Evolutionary conservation across 2,329 filamentous ascomycete genomes (phyloP).

Genomic region (Xylaria sp.): DNA sequence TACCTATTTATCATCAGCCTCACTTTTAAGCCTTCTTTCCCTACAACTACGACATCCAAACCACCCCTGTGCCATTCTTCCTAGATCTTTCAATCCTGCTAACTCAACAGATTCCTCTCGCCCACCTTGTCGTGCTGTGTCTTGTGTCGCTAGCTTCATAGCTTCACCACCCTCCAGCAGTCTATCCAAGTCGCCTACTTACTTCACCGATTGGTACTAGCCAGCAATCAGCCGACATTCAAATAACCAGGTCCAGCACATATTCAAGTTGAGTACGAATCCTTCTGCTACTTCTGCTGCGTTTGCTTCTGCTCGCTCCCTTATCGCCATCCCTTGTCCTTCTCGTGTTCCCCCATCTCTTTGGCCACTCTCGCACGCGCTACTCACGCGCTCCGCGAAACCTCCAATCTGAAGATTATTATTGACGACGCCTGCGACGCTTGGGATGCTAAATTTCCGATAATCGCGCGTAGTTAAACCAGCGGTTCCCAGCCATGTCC

Average conservation of each 20-base stretch:
- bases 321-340: not conserved
- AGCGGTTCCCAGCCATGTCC: conserved; percentile 32
- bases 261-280: conserved; percentile 10
- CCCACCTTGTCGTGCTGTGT: not conserved
- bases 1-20: conserved; percentile 10
- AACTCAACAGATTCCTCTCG: not conserved
- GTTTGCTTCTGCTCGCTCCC: not conserved
- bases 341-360: not conserved
- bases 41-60: not conserved
- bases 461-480: conserved; percentile 3
- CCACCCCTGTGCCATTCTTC: not conserved
- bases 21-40: not conserved
- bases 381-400: not conserved
- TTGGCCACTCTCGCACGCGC: not conserved
- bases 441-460: conserved; percentile 5
- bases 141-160: not conserved
- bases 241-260: not conserved
- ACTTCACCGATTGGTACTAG: not conserved
- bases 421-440: no score
- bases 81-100: not conserved
- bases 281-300: not conserved
- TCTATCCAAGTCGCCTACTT: not conserved
- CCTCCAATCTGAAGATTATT: not conserved
- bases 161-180: not conserved
- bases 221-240: not conserved